Conservation (phyloP, 495 filamentous ascomycete species). For the Cercophora sp. region DNA sequence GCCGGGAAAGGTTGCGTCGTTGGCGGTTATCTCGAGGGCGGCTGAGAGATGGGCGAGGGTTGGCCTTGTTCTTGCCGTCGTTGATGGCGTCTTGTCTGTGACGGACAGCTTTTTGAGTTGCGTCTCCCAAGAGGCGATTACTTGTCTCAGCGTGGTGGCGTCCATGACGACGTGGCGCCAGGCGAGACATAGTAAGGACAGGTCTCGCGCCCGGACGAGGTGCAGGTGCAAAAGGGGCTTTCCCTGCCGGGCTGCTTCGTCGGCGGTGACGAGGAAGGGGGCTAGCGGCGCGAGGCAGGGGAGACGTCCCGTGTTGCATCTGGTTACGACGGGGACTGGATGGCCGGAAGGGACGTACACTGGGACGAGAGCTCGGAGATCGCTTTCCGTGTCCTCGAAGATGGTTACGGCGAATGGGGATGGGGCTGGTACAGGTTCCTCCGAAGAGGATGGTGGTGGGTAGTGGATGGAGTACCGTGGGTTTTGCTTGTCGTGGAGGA, state of each 20-base stretch:
- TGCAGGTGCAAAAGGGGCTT: background rate
- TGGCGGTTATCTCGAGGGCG: background rate
- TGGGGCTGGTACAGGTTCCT: background rate
- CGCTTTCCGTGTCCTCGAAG: background rate
- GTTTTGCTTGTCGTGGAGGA: background rate
- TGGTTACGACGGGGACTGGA: background rate
- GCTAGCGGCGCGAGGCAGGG: background rate
- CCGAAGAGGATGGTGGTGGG: background rate
- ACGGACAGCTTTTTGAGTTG: background rate
- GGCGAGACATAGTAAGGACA: background rate
- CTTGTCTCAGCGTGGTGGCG: background rate
- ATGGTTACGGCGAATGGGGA: background rate
- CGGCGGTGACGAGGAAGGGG: background rate
- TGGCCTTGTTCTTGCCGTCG: background rate
- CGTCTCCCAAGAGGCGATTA: background rate
- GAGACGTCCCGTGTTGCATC: background rate
- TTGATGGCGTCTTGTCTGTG: background rate
- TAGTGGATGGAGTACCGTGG: background rate
- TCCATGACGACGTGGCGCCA: slow-evolving; percentile 1
- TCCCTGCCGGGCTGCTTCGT: background rate
- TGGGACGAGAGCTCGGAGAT: background rate
- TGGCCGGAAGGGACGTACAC: background rate
- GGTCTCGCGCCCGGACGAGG: background rate
- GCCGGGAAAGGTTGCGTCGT: background rate
- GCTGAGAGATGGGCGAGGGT: background rate